A percentile compares a stretch with the other conserved stretches of the same genome.
phyloP scores from a whole-genome alignment of 2,329 filamentous ascomycete species.

The Hypoxylon sp. region DNA sequence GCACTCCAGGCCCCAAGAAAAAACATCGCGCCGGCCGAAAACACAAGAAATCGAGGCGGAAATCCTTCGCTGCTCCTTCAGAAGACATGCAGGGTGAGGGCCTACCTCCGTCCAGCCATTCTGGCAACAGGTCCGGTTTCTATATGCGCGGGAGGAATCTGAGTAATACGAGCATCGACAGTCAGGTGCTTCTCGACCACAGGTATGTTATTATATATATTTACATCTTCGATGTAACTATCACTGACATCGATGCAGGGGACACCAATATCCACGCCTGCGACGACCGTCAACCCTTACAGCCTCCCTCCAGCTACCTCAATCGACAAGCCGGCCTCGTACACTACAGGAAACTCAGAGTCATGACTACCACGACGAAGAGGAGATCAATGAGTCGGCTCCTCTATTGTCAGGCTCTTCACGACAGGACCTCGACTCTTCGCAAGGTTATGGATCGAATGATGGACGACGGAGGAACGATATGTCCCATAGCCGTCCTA shows the following conservation, averaged over 20 bases:
- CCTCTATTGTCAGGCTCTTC: conserved; percentile 67
- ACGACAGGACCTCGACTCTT: conserved; percentile 54
- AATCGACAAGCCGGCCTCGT: conserved; percentile 50
- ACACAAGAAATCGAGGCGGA: conserved; percentile 81
- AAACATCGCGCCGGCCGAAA: conserved; percentile 79
- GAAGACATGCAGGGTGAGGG: conserved; percentile 64
- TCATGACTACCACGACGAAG: conserved; percentile 65
- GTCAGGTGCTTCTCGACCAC: conserved; percentile 89
- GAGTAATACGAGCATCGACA: conserved; percentile 91
- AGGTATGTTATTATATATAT: conserved; percentile 57
- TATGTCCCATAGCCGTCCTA: conserved; percentile 58
- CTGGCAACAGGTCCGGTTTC: conserved; percentile 59
- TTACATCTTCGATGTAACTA: conserved; percentile 1
- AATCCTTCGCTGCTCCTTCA: conserved; percentile 80
- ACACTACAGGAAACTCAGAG: conserved; percentile 35
- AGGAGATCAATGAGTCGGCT: conserved; percentile 65
- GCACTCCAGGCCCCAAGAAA: conserved; percentile 64
- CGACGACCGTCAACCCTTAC: conserved; percentile 69
- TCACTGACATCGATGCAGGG: conserved; percentile 34
- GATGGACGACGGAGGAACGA: conserved; percentile 56
- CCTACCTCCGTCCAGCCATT: conserved; percentile 49
- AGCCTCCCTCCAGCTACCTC: conserved; percentile 57
- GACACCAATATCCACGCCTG: conserved; percentile 66
- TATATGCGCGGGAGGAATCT: conserved; percentile 70
- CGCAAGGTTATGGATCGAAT: conserved; percentile 60